Base-by-base conservation (phyloP, 129 eudicot species). In the Kitagawia praeruptora region DNA sequence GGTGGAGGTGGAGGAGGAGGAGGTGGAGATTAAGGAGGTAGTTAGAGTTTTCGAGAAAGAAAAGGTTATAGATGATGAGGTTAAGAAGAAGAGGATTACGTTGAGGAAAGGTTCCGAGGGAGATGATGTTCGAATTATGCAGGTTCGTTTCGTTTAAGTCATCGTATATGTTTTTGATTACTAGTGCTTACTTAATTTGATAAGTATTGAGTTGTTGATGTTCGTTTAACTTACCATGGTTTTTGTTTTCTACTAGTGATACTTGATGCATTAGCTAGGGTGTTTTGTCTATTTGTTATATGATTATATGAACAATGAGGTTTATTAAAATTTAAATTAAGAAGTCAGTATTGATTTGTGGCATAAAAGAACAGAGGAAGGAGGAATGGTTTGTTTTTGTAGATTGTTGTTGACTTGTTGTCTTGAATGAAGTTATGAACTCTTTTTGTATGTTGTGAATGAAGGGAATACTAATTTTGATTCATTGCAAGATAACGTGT, bases 51-150 rank as follows among this genome's bases (percentile, higher is more conserved):
- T 78, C 12, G 81, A 87, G 45, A 82, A 19, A 41, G 78, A 83
- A 74, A 67, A 25, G 42, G 45, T 15, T 1, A 37, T 27, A 15
- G 11, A 70, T 13, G 58, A 74, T 12, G 74, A 75, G 81, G 74
- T 78, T n/a, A 82, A 39, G 28, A 81, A 80, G 80, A 84, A 78
- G 81, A 88, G 83, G 83, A 54, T 45, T 70, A 86, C 89, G 5
- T 85, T 94, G 91, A 92, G 96, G 80, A 82, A 53, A 75, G 98
- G 98, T 80, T 84, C 96, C 21, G 91, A 94, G 87, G 98, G 98
- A 63, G 91, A 92, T 48, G 87, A 94, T 53, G 98, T 90, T 80
- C 89, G 51, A 70, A 85, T 76, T 76, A 74, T 94, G 92, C 98
- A 94, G 97, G 98, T 94, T 28, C 77, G 85, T 14, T 75, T 58